Evolutionary conservation across 1,284 basidiomycete species (phyloP), one percentile per base, ranked within the genome.

Genomic region (Ustilago vetiveriae): DNA sequence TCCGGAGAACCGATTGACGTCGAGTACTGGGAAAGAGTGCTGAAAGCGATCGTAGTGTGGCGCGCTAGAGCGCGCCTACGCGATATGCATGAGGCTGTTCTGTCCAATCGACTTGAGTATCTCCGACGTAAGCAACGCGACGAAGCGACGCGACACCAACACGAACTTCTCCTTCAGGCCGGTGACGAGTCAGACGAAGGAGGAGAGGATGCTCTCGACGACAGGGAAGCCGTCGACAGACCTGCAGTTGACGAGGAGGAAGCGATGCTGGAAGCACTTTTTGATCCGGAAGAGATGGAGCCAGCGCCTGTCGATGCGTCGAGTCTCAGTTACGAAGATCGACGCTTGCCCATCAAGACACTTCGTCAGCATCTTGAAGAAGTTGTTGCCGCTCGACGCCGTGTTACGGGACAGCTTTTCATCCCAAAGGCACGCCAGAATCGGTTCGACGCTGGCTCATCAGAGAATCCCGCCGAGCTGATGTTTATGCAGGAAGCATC

Each of bases 21-120:
- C 13, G 96, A 99, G 82, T 99, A 98, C 81, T 99, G 96, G 96
- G 95, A 98, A 83, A 86, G 89, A 33, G 84, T 98, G 6, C 83
- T 98, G 58, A 91, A 92, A 82, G 94, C 92, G 80, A 84, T 98
- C 36, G 85, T 96, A n/a, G 94, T 98, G 1, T 96, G 92, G 90
- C 97, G 97, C 83, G 91, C 96, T n/a, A 96, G 96, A 85, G 90
- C 92, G 8, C 94, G 94, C 76, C 86, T 99, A 43, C 91, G 92
- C 79, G 88, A 86, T 59, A 86, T 98, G 62, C 96, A 99, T 82
- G 94, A 98, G 84, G 90, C 95, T 22, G 94, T 98, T 5, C 90
- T 98, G 39, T 89, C 92, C 54, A 98, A 98, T 80, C 88, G 96
- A 38, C 85, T 98, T 17, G 95, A 98, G 78, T 93, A 97, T 76